phyloP scores from a whole-genome alignment of 2,329 filamentous ascomycete genomes.

The Fusarium brevicatenulatum region DNA sequence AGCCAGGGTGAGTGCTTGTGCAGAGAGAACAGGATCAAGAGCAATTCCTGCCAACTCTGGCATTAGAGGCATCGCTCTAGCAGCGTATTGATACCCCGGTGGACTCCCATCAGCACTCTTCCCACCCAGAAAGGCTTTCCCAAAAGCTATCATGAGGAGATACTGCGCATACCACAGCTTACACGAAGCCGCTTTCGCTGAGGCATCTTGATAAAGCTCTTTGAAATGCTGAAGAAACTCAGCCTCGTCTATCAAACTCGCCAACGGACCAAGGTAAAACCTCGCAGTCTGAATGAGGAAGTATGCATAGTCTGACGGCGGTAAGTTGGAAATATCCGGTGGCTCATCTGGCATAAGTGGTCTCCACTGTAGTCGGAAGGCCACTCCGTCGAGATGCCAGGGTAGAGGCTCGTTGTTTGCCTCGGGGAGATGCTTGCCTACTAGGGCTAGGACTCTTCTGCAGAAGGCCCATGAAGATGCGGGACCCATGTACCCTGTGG shows the following conservation, averaged over 20 bases:
- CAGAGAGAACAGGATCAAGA: slow-evolving; percentile 32
- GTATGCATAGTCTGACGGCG: slow-evolving; percentile 38
- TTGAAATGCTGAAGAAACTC: slow-evolving; percentile 33
- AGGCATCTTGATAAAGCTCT: slow-evolving; percentile 39
- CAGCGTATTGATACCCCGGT: slow-evolving; percentile 52
- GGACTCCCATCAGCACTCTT: slow-evolving; percentile 44
- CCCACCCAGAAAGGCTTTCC: slow-evolving; percentile 45
- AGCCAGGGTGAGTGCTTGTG: slow-evolving; percentile 48
- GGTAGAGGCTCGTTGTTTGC: slow-evolving; percentile 35
- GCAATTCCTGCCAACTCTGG: slow-evolving; percentile 47
- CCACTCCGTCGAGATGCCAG: slow-evolving; percentile 43
- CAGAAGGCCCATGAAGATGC: slow-evolving; percentile 43
- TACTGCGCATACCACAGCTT: slow-evolving; percentile 49
- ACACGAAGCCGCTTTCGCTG: slow-evolving; percentile 24
- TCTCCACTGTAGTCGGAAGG: slow-evolving; percentile 39
- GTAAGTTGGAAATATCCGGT: slow-evolving; percentile 37
- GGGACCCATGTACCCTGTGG: slow-evolving; percentile 43
- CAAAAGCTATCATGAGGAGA: slow-evolving; percentile 47
- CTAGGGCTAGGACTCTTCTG: slow-evolving; percentile 35
- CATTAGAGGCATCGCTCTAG: slow-evolving; percentile 52
- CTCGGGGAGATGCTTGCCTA: slow-evolving; percentile 42
- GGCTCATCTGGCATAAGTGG: slow-evolving; percentile 34
- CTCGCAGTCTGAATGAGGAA: slow-evolving; percentile 41
- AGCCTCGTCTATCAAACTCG: slow-evolving; percentile 34
- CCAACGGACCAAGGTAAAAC: slow-evolving; percentile 36